Base-by-base conservation (phyloP, 139 green algal species). In the Zygnema circumcarinatum region DNA sequence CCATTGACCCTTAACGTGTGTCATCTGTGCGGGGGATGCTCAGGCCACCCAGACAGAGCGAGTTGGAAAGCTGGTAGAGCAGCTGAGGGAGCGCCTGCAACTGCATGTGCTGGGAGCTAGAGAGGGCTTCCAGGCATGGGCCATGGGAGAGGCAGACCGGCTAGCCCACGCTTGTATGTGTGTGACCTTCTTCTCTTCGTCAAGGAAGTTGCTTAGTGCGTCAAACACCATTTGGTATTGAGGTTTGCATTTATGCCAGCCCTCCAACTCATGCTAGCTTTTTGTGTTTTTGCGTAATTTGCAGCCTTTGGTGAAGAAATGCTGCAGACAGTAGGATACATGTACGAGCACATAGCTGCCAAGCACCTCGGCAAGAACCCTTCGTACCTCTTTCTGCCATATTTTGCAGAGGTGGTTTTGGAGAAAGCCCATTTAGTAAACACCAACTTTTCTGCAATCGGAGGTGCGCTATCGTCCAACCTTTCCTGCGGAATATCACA, bases 291-390 rank as follows among this genome's bases (percentile, higher is more conserved):
- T n/a, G n/a, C n/a, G n/a, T n/a, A n/a, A n/a, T n/a, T n/a, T n/a
- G 73, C 83, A 89, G 83, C 94, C 11, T 98, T 95, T 88, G 96
- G 96, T 20, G 92, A 94, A 25, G 94, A 92, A 29, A 94, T 98
- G 92, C 92, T 98, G 85, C 79, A 93, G 33, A 88, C 95, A 3
- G 94, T 98, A 1, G 96, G 95, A 21, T 86, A 91, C 33, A 93
- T 96, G 38, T 98, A 98, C 84, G 91, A 94, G 86, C 88, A 88
- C 67, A 93, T 96, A 90, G 96, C 95, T 0, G 91, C 95, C 22
- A 95, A 96, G 33, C 38, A 80, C 31, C 81, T 95, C 25, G 94
- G 94, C 20, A 91, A 91, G 79, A 85, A 95, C 86, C 92, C 82
- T 2, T 38, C 81, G 21, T 38, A 54, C 29, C 38, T 84, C 52